Conservation (phyloP, 1,284 basidiomycete genomes). For the Ganoderma multipileum region DNA sequence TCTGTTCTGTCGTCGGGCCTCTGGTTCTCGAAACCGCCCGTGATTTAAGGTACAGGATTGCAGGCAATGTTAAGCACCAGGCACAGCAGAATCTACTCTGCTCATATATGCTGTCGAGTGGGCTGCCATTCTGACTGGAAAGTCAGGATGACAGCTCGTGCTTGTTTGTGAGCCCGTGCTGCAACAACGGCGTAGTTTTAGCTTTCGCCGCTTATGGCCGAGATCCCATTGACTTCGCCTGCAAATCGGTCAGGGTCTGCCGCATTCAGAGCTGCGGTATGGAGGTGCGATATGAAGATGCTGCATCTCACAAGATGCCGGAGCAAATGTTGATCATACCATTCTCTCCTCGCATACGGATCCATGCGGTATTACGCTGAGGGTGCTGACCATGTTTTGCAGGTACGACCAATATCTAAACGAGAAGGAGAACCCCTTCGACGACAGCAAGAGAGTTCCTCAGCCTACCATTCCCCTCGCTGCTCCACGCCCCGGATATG, state of each 20-base stretch:
- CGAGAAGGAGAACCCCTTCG: conserved; percentile 53
- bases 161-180: background rate
- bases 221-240: background rate
- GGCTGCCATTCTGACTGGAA: background rate
- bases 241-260: too few relatives aligned
- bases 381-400: conserved; percentile 1
- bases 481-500: conserved; percentile 75
- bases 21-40: background rate
- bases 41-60: background rate
- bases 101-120: background rate
- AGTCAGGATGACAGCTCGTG: background rate
- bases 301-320: too few relatives aligned
- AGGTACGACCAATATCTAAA: conserved; percentile 73
- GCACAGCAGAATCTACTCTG: background rate
- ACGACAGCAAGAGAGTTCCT: conserved; percentile 46
- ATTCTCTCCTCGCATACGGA: background rate
- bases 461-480: conserved; percentile 57
- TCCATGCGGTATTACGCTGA: background rate
- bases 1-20: background rate
- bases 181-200: background rate
- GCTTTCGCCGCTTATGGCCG: background rate
- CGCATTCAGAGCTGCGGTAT: too few relatives aligned
- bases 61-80: background rate
- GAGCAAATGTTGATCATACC: too few relatives aligned
- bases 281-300: too few relatives aligned